Conservation (phyloP, 2,329 filamentous ascomycete genomes). For the Massarina eburnea region DNA sequence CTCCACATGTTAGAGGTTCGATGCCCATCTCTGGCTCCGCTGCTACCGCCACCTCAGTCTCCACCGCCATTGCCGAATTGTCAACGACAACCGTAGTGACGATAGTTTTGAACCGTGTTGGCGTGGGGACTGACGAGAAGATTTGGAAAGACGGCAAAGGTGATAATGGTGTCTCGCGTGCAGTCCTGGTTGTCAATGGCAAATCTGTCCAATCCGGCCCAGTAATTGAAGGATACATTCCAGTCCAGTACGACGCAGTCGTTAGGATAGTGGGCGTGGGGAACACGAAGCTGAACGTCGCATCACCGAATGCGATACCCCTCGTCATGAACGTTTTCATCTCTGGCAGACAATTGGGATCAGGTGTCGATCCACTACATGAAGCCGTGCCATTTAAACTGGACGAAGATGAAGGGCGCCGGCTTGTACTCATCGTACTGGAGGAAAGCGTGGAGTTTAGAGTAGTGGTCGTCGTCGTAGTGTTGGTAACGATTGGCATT, state of each 20-base stretch:
- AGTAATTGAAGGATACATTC: slow-evolving; percentile 28
- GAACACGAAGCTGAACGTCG: slow-evolving; percentile 29
- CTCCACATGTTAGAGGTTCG: slow-evolving; percentile 43
- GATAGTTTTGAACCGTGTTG: slow-evolving; percentile 13
- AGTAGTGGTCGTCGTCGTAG: slow-evolving; percentile 7
- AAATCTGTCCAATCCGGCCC: slow-evolving; percentile 27
- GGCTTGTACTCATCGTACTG: background rate
- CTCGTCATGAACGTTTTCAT: slow-evolving; percentile 21
- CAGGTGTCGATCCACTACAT: slow-evolving; percentile 1
- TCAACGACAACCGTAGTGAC: slow-evolving; percentile 8
- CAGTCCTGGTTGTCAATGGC: slow-evolving; percentile 24
- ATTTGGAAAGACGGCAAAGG: slow-evolving; percentile 18
- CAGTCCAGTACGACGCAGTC: slow-evolving; percentile 37
- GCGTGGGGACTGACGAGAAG: slow-evolving; percentile 13
- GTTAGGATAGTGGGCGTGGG: slow-evolving; percentile 31
- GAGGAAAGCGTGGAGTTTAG: background rate
- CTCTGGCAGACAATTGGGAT: background rate
- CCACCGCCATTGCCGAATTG: slow-evolving; percentile 1
- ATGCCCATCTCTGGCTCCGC: slow-evolving; percentile 13
- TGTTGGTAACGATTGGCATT: slow-evolving; percentile 5
- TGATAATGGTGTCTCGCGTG: slow-evolving; percentile 23
- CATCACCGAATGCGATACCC: slow-evolving; percentile 27
- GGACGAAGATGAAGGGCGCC: slow-evolving; percentile 1
- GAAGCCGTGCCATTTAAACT: slow-evolving; percentile 6
- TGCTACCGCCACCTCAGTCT: background rate